Evolutionary conservation across 169 alveolate genomes (phyloP).

Genomic region (Eimeria praecox): DNA sequence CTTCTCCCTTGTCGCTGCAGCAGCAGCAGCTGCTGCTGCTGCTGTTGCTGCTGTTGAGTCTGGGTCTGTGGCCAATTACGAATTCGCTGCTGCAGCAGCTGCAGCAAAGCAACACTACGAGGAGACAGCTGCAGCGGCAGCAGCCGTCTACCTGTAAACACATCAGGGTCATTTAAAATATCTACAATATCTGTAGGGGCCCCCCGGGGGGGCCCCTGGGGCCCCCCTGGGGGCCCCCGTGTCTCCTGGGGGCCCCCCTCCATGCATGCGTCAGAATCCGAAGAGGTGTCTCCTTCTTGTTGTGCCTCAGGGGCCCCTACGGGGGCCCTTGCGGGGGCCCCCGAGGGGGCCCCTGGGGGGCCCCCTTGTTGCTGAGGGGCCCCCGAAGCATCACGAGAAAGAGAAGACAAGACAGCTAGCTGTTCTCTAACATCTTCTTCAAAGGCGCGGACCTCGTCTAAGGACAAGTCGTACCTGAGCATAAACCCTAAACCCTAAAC

Average conservation of each 20-base stretch:
- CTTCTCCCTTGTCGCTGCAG: background rate
- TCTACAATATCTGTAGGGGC: background rate
- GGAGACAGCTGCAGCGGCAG: slow-evolving; percentile 48
- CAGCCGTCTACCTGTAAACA: background rate
- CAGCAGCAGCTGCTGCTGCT: slow-evolving; percentile 41
- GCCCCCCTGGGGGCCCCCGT: background rate
- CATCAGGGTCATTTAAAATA: background rate
- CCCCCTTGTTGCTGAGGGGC: slow-evolving; percentile 27
- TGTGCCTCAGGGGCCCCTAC: background rate
- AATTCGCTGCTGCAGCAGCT: slow-evolving; percentile 22
- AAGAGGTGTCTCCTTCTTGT: background rate
- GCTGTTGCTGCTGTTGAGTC: slow-evolving; percentile 4
- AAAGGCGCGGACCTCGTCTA: slow-evolving; percentile 84
- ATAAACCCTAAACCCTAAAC: background rate
- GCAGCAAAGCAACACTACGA: slow-evolving; percentile 32
- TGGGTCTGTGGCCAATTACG: background rate
- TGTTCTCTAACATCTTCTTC: slow-evolving; percentile 86
- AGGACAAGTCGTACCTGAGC: slow-evolving; percentile 85
- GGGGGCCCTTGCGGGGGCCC: background rate
- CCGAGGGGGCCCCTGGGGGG: background rate
- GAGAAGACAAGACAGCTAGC: slow-evolving; percentile 74
- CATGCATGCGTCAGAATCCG: background rate
- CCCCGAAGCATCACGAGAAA: slow-evolving; percentile 26
- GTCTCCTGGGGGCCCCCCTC: slow-evolving; percentile 11
- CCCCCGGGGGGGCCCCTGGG: background rate